Evolutionary conservation across 2,329 filamentous ascomycete species (phyloP).

Genomic region (Penicillium sp.): DNA sequence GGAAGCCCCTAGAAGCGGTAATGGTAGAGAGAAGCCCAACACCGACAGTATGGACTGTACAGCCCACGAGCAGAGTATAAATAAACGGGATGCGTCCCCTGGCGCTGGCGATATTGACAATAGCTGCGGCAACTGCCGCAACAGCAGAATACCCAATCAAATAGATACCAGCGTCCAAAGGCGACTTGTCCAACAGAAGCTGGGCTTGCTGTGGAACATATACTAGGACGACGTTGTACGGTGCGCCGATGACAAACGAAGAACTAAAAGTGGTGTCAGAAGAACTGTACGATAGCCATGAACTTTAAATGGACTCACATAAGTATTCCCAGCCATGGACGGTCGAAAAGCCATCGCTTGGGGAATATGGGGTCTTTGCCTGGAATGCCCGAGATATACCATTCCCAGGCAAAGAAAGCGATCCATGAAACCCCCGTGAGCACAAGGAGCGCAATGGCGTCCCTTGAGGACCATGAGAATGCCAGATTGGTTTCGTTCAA

Average conservation of each 20-base stretch:
- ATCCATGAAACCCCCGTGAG: conserved; percentile 26
- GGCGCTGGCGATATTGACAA: conserved; percentile 20
- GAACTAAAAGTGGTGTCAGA: conserved; percentile 13
- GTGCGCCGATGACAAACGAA: conserved; percentile 26
- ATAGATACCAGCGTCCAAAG: conserved; percentile 25
- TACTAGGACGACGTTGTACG: conserved; percentile 26
- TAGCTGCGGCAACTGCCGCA: conserved; percentile 21
- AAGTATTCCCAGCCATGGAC: conserved; percentile 27
- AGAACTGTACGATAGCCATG: too few relatives aligned
- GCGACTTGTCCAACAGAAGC: conserved; percentile 20
- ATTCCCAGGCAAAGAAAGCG: conserved; percentile 33
- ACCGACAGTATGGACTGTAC: conserved; percentile 24
- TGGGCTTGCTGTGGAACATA: conserved; percentile 30
- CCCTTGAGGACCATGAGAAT: conserved; percentile 42
- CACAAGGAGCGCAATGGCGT: conserved; percentile 30
- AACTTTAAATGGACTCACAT: conserved; percentile 12
- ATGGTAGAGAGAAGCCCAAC: conserved; percentile 24
- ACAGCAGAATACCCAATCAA: conserved; percentile 25
- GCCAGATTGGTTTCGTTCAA: conserved; percentile 45
- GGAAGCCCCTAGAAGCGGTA: conserved; percentile 15
- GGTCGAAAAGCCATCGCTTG: conserved; percentile 23
- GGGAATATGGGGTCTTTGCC: conserved; percentile 29
- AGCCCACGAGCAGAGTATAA: conserved; percentile 25
- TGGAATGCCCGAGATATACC: conserved; percentile 18
- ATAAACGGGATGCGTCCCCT: conserved; percentile 25